phyloP scores from a whole-genome alignment of 768 basidiomycete genomes.

The Xerocomus spinulosus region DNA sequence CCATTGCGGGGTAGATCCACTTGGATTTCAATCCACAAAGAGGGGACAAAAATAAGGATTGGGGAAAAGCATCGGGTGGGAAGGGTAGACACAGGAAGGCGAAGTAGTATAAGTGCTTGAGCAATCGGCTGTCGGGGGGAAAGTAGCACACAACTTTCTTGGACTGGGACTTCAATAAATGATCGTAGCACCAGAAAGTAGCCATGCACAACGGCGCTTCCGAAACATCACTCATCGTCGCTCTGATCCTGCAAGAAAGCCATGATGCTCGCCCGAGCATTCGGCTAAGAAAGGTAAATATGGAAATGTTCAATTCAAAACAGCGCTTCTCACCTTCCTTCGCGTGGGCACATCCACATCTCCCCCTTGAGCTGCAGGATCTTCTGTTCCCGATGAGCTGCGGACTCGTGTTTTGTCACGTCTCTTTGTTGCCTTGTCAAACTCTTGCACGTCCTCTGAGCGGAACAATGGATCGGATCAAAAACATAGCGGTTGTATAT shows the following conservation, averaged over 20 bases:
- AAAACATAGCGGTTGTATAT: background rate
- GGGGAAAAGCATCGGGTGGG: too few relatives aligned
- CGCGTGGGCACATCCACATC: conserved; percentile 33
- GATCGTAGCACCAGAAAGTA: too few relatives aligned
- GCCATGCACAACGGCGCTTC: too few relatives aligned
- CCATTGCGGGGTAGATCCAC: conserved; percentile 1
- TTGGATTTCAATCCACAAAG: background rate
- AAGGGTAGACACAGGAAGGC: background rate
- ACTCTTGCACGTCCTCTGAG: conserved; percentile 72
- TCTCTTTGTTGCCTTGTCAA: conserved; percentile 48
- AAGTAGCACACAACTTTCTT: too few relatives aligned
- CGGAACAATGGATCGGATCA: background rate
- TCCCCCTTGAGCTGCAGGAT: conserved; percentile 31
- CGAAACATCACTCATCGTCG: conserved; percentile 40
- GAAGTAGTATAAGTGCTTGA: background rate
- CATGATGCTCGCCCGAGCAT: conserved; percentile 57
- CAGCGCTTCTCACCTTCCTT: conserved; percentile 36
- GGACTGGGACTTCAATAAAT: too few relatives aligned
- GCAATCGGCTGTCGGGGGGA: background rate
- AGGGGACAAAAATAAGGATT: too few relatives aligned
- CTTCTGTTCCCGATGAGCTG: conserved; percentile 15
- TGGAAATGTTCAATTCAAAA: background rate
- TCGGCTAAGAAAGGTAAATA: conserved; percentile 35
- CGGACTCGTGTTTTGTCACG: conserved; percentile 18
- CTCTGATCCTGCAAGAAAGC: conserved; percentile 72